Base-by-base conservation (phyloP, 805 yeast species). In the Saturnispora serradocipensis region DNA sequence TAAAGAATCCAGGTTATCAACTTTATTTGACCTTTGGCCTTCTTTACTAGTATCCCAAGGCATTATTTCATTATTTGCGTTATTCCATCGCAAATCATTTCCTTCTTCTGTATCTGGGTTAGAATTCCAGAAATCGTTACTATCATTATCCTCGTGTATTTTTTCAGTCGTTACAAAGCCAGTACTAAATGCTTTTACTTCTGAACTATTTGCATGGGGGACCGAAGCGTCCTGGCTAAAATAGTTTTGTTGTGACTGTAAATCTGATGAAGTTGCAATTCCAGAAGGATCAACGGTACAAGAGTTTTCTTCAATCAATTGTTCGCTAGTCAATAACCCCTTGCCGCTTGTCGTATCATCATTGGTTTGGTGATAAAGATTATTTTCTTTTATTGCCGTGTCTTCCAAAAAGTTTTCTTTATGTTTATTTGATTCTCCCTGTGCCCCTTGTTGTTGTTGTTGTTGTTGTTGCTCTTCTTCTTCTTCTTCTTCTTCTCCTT, bases 1-100 rank as follows among this genome's bases (percentile, higher is more conserved):
- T 13, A 40, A 27, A 10, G n/a, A 18, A 24, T 18, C 25, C 11
- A 30, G 10, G 5, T 40, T 9, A 10, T 11, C 22, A 40, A 5
- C 28, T 10, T 25, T 11, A 24, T 3, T 40, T 10, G 9, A 22
- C 13, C 15, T 5, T 40, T 22, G 5, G 13, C 15, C 28, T 5
- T 40, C 13, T 9, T 20, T 30, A 30, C 24, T 45, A 7, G 39
- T 18, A 11, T 51, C 51, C 49, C 54, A 50, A 25, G 53, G 55
- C 34, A 42, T 27, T 9, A 45, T 43, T 27, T 50, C 54, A 13
- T 48, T 43, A 5, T 45, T 30, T 30, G 18, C 16, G 28, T 42
- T 16, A 43, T 35, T 38, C 42, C 42, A 38, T 38, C 15, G 15
- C 16, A 38, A 38, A 5, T 38, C 24, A 38, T 38, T 38, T 9